These are phyloP conservation scores for Sporothrix sp. DNA, from an alignment of 2,329 filamentous ascomycete species.

Conservation along the genomic window DNA sequence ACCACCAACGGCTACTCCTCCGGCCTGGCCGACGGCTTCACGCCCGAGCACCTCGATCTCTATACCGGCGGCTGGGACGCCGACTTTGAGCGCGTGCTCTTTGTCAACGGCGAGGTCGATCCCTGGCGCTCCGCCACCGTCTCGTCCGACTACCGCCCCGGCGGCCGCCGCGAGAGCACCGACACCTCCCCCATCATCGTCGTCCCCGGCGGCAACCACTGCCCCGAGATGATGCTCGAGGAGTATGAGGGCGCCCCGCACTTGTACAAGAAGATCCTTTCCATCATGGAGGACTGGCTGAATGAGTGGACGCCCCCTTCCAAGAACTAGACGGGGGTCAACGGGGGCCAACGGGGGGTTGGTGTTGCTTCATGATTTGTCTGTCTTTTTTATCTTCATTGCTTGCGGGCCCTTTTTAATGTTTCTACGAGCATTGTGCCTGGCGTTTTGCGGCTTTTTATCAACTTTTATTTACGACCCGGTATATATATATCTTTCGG, in stretches of 20 bases:
- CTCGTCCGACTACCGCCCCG: constrained; percentile 28
- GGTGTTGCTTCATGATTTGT: background rate
- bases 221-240: constrained; percentile 26
- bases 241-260: background rate
- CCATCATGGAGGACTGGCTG: constrained; percentile 11
- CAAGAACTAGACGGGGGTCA: background rate
- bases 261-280: constrained; percentile 8
- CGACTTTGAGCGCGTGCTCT: constrained; percentile 29
- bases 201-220: constrained; percentile 31
- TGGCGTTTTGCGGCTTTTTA: background rate
- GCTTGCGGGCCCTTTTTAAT: background rate
- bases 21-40: constrained; percentile 27
- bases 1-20: constrained; percentile 22
- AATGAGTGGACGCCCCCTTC: constrained; percentile 4
- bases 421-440: background rate
- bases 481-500: background rate
- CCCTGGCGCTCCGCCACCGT: constrained; percentile 33
- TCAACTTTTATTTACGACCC: background rate
- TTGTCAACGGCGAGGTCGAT: constrained; percentile 32
- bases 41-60: constrained; percentile 27
- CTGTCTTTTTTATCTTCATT: background rate
- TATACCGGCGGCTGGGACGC: constrained; percentile 35
- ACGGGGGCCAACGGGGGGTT: background rate
- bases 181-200: constrained; percentile 26
- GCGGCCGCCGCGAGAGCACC: constrained; percentile 27